phyloP scores from a whole-genome alignment of 495 filamentous ascomycete species.

The Penicillium malachiteum region DNA sequence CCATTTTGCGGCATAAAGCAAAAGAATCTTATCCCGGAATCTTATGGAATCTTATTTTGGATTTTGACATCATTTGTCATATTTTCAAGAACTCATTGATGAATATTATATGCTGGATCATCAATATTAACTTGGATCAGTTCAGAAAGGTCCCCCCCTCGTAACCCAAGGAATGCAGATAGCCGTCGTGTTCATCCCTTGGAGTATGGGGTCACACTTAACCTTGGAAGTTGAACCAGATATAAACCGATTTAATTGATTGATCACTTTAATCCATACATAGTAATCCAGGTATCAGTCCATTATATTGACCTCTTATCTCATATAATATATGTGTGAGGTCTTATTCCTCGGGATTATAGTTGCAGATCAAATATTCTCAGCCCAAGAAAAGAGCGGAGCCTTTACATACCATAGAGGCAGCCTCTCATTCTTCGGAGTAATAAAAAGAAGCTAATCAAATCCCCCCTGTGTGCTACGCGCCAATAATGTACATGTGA shows the following conservation, averaged over 20 bases:
- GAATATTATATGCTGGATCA: neutral
- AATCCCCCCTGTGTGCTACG: slow-evolving; percentile 2
- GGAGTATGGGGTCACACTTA: neutral
- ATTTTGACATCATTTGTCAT: neutral
- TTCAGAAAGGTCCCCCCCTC: neutral
- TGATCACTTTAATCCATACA: no score
- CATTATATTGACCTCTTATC: no score
- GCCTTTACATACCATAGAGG: no score
- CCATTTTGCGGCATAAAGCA: neutral
- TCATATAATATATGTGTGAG: neutral
- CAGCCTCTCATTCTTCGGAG: slow-evolving; percentile 5
- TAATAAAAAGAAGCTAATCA: no score
- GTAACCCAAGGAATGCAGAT: slow-evolving; percentile 2
- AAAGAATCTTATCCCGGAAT: neutral
- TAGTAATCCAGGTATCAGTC: no score
- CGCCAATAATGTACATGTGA: neutral
- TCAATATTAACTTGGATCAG: neutral
- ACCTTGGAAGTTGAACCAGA: neutral
- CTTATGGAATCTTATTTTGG: neutral
- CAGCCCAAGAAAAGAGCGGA: no score
- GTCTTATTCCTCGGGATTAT: neutral
- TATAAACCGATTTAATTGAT: no score
- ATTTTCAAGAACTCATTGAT: neutral
- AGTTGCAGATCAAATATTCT: no score
- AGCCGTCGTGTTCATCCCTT: neutral